Evolutionary conservation across 78 protist genomes (phyloP).

Genomic region (Tieghemostelium lacteum): DNA sequence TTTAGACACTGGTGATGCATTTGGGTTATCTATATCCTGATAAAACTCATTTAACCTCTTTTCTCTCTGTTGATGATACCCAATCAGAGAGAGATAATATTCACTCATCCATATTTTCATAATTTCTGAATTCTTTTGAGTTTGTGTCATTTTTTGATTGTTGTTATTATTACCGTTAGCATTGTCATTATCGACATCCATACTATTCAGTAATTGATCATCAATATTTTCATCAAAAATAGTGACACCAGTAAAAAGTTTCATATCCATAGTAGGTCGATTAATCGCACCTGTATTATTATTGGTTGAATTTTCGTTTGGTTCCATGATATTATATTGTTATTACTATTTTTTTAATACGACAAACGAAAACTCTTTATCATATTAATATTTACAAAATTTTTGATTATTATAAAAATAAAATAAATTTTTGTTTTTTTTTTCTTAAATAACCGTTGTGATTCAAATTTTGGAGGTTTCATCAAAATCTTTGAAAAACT

Average conservation of each 20-base stretch:
- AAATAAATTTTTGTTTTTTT: too few species aligned
- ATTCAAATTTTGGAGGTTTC: too few species aligned
- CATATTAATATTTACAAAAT: too few species aligned
- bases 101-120: conserved; percentile 38
- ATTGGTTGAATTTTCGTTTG: too few species aligned
- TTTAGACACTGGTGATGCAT: conserved; percentile 1
- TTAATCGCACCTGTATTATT: too few species aligned
- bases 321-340: too few species aligned
- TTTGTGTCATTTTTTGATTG: not conserved
- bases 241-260: conserved; percentile 55
- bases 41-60: conserved; percentile 7
- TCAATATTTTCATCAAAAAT: conserved; percentile 31
- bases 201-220: not conserved
- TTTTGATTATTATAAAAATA: too few species aligned
- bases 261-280: conserved; percentile 35
- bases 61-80: conserved; percentile 13
- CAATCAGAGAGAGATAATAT: conserved; percentile 13
- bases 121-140: not conserved
- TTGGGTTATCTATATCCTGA: not conserved
- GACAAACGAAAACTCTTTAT: too few species aligned
- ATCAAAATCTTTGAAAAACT: not conserved
- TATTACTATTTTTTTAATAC: too few species aligned
- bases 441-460: not conserved
- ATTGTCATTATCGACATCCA: not conserved
- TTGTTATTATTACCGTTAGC: not conserved